Conservation (phyloP, 768 basidiomycete genomes). For the Tylopilus sp. region DNA sequence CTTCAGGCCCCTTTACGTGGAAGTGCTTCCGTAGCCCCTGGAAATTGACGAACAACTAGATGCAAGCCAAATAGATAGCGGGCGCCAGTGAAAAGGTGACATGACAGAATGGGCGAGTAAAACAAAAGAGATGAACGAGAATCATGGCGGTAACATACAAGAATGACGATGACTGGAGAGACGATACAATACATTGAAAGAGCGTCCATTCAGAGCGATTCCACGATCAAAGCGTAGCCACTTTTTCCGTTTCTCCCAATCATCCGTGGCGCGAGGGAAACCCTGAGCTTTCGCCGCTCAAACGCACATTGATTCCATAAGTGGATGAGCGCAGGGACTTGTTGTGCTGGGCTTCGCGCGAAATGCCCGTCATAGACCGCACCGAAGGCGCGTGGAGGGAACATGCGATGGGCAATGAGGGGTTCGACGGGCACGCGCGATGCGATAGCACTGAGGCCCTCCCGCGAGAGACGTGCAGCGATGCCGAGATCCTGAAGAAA, state of each 20-base stretch:
- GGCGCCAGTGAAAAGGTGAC: neutral
- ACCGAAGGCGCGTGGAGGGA: constrained; percentile 12
- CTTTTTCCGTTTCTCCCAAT: constrained; percentile 2
- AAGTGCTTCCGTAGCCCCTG: no score
- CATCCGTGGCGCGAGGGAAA: constrained; percentile 11
- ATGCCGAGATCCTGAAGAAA: constrained; percentile 29
- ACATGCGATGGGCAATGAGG: constrained; percentile 13
- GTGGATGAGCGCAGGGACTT: constrained; percentile 25
- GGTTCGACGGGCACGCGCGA: constrained; percentile 19
- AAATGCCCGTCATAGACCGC: constrained; percentile 21
- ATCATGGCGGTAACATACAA: neutral
- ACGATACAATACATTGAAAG: neutral
- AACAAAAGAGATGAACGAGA: neutral
- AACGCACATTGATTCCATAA: constrained; percentile 33
- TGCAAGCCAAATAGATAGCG: neutral
- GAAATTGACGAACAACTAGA: neutral
- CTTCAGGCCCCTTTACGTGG: no score
- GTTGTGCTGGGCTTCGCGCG: constrained; percentile 12
- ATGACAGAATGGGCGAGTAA: neutral
- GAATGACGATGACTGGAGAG: neutral
- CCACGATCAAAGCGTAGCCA: constrained; percentile 19
- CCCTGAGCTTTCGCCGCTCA: constrained; percentile 29
- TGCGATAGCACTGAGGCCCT: constrained; percentile 21
- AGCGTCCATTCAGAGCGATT: constrained; percentile 20
- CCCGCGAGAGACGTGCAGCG: constrained; percentile 24